These are phyloP conservation scores for Lepidium sativum DNA, from an alignment of 345 rosid genomes.

Conservation along the genomic window DNA sequence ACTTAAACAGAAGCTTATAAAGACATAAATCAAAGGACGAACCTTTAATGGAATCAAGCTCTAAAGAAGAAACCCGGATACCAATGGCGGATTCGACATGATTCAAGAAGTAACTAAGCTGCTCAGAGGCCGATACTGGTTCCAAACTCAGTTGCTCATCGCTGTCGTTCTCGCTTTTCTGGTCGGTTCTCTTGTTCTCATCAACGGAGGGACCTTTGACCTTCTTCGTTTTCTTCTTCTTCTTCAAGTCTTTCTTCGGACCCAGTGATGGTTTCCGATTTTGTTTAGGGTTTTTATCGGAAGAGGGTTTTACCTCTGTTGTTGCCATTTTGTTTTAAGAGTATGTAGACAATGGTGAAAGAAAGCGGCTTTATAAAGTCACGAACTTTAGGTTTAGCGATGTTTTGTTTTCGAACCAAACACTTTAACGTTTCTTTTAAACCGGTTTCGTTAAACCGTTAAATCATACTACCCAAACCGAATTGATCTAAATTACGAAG, in stretches of 20 bases:
- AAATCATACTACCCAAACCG: not conserved
- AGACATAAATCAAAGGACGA: not conserved
- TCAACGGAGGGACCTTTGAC: not conserved
- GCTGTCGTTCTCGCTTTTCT: not conserved
- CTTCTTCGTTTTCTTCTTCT: constrained; percentile 18
- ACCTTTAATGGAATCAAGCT: constrained; percentile 65
- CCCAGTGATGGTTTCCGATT: not conserved
- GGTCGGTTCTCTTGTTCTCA: not conserved
- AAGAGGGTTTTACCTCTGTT: constrained; percentile 12
- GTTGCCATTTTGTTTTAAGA: not conserved
- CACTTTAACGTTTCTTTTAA: not conserved
- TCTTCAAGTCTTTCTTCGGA: constrained; percentile 23
- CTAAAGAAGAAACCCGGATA: constrained; percentile 53
- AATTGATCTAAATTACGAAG: not conserved
- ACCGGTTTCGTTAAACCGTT: not conserved
- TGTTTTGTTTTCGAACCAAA: not conserved
- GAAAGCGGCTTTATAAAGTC: constrained; percentile 23
- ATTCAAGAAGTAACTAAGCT: constrained; percentile 43
- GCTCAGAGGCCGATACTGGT: constrained; percentile 35
- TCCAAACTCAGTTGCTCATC: not conserved
- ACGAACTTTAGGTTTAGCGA: constrained; percentile 10
- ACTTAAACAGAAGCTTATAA: not conserved
- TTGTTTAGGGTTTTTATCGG: constrained; percentile 15
- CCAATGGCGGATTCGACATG: constrained; percentile 53
- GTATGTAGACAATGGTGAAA: not conserved